Conservation (phyloP, 2,329 filamentous ascomycete genomes). For the Blastomyces silverae region DNA sequence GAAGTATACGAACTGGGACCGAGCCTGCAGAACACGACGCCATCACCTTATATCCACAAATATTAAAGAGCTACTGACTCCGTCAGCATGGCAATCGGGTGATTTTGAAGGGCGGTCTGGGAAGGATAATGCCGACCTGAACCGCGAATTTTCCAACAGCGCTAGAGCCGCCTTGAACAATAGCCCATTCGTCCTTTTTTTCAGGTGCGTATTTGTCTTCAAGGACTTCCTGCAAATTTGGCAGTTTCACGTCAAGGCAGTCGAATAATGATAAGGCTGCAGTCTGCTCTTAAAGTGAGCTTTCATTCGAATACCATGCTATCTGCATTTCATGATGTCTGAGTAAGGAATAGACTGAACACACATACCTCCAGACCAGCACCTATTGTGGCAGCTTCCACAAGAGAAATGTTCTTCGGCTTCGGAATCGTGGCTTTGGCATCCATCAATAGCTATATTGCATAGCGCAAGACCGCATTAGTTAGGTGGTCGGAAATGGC, state of each 20-base stretch:
- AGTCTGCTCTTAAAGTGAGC: conserved; percentile 19
- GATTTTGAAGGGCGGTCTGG: neutral
- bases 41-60: conserved; percentile 29
- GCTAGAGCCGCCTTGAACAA: conserved; percentile 32
- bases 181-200: conserved; percentile 26
- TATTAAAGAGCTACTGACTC: conserved; percentile 25
- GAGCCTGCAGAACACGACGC: conserved; percentile 30
- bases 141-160: conserved; percentile 31
- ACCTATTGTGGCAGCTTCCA: conserved; percentile 29
- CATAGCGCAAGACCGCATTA: conserved; percentile 10
- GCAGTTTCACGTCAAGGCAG: conserved; percentile 24
- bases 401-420: conserved; percentile 27
- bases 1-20: conserved; percentile 21
- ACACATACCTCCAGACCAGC: conserved; percentile 21
- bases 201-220: conserved; percentile 17
- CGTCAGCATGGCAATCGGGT: neutral
- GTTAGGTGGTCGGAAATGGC: neutral
- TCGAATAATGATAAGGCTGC: conserved; percentile 25
- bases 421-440: conserved; percentile 28
- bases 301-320: conserved; percentile 1
- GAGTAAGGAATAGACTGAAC: conserved; percentile 20
- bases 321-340: neutral
- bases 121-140: conserved; percentile 15
- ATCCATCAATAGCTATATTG: conserved; percentile 29
- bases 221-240: conserved; percentile 21